Evolutionary conservation across 2,329 filamentous ascomycete genomes (phyloP), one percentile per base, ranked within the genome.

Genomic region (Microascus cirrosus): DNA sequence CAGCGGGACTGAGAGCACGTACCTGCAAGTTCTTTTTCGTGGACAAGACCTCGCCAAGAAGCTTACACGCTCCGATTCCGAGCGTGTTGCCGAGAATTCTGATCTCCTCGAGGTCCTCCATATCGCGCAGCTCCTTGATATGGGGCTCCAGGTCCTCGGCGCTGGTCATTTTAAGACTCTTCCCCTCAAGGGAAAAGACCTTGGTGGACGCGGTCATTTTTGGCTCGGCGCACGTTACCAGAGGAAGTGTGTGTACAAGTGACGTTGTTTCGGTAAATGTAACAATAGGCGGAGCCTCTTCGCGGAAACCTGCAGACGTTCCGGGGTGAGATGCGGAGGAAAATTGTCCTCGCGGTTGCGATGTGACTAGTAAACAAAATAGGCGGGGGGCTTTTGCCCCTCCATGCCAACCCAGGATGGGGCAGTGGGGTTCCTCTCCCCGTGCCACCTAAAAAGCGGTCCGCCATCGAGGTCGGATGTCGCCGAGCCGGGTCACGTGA

Each of bases 21-120:
- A 89, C 87, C 75, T 88, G 82, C 50, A 96, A 79, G 62, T 79
- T 86, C 75, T 90, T 90, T 76, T 97, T 95, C 58, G 87, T 89
- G 61, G 86, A 82, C 59, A 99, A 78, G 56, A 95, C 86, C 64
- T 90, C 84, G 52, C 90, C 92, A 52, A 99, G 83, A 35, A 86
- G 85, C 72, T 92, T 86, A 69, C 88, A 95, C 54, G 94, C 94
- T 54, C 86, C 89, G 57, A 96, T 85, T 57, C 94, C 94, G 56
- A 97, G 78, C 1, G 94, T 97, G 77, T 99, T 99, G 61, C 93
- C 94, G 58, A 90, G 79, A 53, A 99, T 80, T 64, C 84, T 84
- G 63, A 99, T 84, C 72, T 96, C 91, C 69, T 95, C 90, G 59
- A 95, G 80, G 66, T 91, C 81, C 58, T 82, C 74, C 74, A 85